Evolutionary conservation across 768 basidiomycete species (phyloP), one percentile per base, ranked within the genome.

Genomic region (Boletus reticulatus): DNA sequence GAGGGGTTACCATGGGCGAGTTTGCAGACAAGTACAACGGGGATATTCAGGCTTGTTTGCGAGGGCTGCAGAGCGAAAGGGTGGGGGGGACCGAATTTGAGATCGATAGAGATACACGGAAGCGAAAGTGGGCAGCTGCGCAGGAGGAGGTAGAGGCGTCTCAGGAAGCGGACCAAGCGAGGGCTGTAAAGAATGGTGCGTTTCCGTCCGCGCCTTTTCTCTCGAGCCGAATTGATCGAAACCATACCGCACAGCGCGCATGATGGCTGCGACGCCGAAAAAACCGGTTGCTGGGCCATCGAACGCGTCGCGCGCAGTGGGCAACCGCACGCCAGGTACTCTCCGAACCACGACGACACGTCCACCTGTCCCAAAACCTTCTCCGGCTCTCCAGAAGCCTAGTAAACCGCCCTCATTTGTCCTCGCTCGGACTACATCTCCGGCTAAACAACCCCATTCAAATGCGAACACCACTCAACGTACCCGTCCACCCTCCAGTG

Each of bases 11-110:
- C 14, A 84, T 92, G 80, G 82, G 82, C 59, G 89, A 91, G 43
- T 90, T 92, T 68, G 85, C 84, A 17, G 81, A 83, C 56, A 89
- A 87, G 66, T 92, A 91, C 71, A 77, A 85, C 50, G 90, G 88
- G 4, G 85, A 90, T 62, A 75, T 89, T 24, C 87, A 89, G 64
- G 82, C 81, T 10, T 87, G 87, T 39, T 70, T 89, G 56, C 78
- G 84, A 55, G 89, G 85, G 2, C 70, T 86, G 47, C 86, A 88
- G 71, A 84, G 79, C 64, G 87, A 88, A 56, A 76, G 78, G 53
- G 73, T 89, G 53, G 75, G 75, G 12, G 71, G 85, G 41, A 72
- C 73, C n/a, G 73, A 72, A 16, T 77, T 78, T 3, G 84, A 83
- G 56, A 83, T 89, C 50, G 86, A 89, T 59, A 79, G 81, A 60